Conservation (phyloP, 1,284 basidiomycete genomes). For the Trametes pubescens region DNA sequence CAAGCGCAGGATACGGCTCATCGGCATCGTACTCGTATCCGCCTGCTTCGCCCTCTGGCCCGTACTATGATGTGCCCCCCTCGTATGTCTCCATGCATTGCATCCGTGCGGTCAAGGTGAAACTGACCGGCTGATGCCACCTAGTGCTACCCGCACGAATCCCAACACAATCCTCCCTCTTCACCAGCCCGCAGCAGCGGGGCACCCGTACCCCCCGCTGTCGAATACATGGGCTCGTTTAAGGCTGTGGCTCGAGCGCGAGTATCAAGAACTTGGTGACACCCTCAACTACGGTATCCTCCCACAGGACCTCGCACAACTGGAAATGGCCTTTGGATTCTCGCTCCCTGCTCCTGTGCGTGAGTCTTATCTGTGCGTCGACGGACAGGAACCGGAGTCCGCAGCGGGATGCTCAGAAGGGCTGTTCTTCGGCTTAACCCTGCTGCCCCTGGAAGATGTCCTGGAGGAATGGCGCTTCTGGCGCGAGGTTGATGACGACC, state of each 20-base stretch:
- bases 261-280: slow-evolving; percentile 91
- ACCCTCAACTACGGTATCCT: slow-evolving; percentile 89
- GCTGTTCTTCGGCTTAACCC: slow-evolving; percentile 86
- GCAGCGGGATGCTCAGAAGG: slow-evolving; percentile 87
- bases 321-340: slow-evolving; percentile 86
- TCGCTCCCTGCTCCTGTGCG: slow-evolving; percentile 80
- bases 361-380: slow-evolving; percentile 84
- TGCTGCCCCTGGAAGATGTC: slow-evolving; percentile 89
- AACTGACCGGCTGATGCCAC: slow-evolving; percentile 21
- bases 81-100: slow-evolving; percentile 54
- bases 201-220: slow-evolving; percentile 76
- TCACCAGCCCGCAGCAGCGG: slow-evolving; percentile 54
- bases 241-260: slow-evolving; percentile 74
- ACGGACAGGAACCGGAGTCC: slow-evolving; percentile 91
- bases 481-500: slow-evolving; percentile 90
- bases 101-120: slow-evolving; percentile 17
- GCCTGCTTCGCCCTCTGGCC: slow-evolving; percentile 58
- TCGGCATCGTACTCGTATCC: slow-evolving; percentile 75
- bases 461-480: slow-evolving; percentile 94
- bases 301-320: slow-evolving; percentile 74
- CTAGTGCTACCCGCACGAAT: slow-evolving; percentile 52
- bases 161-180: slow-evolving; percentile 71
- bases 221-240: slow-evolving; percentile 83
- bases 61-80: slow-evolving; percentile 67
- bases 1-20: slow-evolving; percentile 73